Percentiles rank a stretch among this genome's conserved stretches.
Conservation (phyloP, 257 asterid species). For the Solanum arcanum region DNA sequence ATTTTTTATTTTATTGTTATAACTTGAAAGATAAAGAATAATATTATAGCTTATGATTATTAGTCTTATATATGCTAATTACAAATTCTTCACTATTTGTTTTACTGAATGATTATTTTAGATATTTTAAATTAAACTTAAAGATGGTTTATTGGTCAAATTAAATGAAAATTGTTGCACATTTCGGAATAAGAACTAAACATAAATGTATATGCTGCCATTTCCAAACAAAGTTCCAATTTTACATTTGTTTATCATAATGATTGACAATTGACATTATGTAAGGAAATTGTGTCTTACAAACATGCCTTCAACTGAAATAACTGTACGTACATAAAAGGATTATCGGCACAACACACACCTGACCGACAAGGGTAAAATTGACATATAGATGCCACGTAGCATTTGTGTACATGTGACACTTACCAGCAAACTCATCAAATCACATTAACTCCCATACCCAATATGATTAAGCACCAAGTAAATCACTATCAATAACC, state of each 20-base stretch:
- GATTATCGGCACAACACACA: background rate
- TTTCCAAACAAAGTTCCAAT: background rate
- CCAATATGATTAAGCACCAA: background rate
- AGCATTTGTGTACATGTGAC: background rate
- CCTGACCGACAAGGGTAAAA: background rate
- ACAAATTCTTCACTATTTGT: background rate
- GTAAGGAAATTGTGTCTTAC: background rate
- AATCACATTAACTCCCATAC: background rate
- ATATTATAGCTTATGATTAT: background rate
- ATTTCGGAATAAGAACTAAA: background rate
- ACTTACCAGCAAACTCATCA: background rate
- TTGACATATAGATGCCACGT: background rate
- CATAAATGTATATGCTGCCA: background rate
- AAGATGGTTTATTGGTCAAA: background rate
- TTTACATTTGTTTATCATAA: background rate
- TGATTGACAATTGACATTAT: background rate
- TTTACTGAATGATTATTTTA: background rate
- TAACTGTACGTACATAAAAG: background rate
- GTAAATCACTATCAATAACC: background rate
- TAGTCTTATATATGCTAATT: background rate
- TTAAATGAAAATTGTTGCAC: background rate
- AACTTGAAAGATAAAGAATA: too few relatives aligned
- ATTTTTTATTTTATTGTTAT: too few relatives aligned
- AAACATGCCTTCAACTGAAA: background rate
- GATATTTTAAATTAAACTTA: background rate